A percentile compares a stretch with the other conserved stretches of the same genome.
Evolutionary conservation across 1,284 basidiomycete species (phyloP).

Genomic region (Puccinia novopanici): DNA sequence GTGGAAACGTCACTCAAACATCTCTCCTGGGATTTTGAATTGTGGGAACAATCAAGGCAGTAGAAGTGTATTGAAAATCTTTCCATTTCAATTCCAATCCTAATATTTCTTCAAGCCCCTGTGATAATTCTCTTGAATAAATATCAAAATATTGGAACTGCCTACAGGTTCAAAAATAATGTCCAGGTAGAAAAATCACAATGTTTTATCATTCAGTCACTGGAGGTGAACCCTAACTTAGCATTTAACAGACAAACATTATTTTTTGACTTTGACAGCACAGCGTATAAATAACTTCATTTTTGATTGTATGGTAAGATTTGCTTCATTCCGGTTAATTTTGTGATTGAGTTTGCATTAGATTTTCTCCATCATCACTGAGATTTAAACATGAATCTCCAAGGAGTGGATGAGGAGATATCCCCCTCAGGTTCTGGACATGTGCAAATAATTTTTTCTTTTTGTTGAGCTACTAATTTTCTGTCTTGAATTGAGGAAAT

Average conservation of each 20-base stretch:
- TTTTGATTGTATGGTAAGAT: neutral
- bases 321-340: neutral
- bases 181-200: constrained; percentile 21
- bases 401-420: no score
- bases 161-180: neutral
- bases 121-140: neutral
- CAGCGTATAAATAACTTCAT: neutral
- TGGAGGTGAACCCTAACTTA: neutral
- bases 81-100: neutral
- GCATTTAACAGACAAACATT: neutral
- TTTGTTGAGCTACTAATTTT: neutral
- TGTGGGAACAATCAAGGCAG: neutral
- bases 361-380: neutral
- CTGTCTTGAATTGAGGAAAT: neutral
- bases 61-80: neutral
- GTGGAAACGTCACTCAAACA: neutral
- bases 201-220: neutral
- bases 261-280: constrained; percentile 6
- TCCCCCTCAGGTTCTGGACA: neutral
- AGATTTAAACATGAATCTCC: neutral
- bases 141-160: neutral
- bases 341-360: neutral
- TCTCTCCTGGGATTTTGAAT: constrained; percentile 11
- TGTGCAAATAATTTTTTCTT: neutral
- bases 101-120: neutral